phyloP scores from a whole-genome alignment of 2,329 filamentous ascomycete genomes.

The Calycina herbarum region DNA sequence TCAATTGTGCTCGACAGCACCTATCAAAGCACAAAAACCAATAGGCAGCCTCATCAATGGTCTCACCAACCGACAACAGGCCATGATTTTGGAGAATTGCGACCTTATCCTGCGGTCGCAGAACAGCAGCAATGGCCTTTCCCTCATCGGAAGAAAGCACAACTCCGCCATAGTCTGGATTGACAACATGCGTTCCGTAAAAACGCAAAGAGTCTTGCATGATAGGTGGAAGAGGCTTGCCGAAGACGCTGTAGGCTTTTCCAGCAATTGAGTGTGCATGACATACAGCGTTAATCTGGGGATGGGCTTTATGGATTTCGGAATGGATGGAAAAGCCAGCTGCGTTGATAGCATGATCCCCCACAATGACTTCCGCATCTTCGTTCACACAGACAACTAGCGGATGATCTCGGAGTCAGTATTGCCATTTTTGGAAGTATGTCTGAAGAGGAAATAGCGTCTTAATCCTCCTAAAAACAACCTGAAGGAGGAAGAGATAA shows the following conservation, averaged over 20 bases:
- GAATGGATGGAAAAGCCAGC: conserved; percentile 25
- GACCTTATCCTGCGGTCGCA: conserved; percentile 42
- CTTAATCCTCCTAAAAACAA: too few species aligned
- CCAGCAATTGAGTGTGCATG: conserved; percentile 22
- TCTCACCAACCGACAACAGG: conserved; percentile 44
- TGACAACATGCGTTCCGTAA: conserved; percentile 36
- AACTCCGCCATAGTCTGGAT: conserved; percentile 47
- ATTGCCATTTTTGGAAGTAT: too few species aligned
- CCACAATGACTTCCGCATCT: conserved; percentile 39
- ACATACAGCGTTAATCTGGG: conserved; percentile 20
- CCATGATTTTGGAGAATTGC: conserved; percentile 46
- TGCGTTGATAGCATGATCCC: conserved; percentile 39
- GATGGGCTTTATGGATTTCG: conserved; percentile 15
- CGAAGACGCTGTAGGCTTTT: conserved; percentile 22
- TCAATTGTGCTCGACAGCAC: conserved; percentile 43
- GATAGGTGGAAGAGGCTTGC: conserved; percentile 20
- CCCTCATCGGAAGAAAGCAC: conserved; percentile 48
- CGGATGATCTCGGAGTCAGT: too few species aligned
- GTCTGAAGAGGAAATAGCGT: too few species aligned
- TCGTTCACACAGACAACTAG: conserved; percentile 45
- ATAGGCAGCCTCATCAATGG: conserved; percentile 44
- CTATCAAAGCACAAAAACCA: conserved; percentile 45
- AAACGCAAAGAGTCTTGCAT: conserved; percentile 40
- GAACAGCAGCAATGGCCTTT: conserved; percentile 42
- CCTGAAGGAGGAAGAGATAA: too few species aligned